Evolutionary conservation across 2,329 filamentous ascomycete genomes (phyloP).

Genomic region (Pezicula carpinea): DNA sequence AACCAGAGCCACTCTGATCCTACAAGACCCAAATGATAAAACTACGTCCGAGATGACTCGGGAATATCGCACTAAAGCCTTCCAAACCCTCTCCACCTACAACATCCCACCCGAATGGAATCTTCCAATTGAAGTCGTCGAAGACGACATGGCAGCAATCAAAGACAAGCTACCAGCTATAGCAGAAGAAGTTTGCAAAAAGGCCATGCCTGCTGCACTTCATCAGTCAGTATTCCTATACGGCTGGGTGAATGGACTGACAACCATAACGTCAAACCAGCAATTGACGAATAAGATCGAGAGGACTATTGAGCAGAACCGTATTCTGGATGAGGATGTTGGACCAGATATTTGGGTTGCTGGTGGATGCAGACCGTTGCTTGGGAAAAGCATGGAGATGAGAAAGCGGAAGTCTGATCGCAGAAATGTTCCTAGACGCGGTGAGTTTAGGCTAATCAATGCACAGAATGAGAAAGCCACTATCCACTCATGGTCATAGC

Average conservation of each 20-base stretch:
- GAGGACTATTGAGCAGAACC: slow-evolving; percentile 47
- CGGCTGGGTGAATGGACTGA: slow-evolving; percentile 54
- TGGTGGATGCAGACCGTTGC: slow-evolving; percentile 59
- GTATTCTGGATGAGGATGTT: slow-evolving; percentile 40
- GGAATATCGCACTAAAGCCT: slow-evolving; percentile 26
- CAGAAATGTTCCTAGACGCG: too few relatives aligned
- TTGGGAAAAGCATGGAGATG: slow-evolving; percentile 56
- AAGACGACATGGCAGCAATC: slow-evolving; percentile 35
- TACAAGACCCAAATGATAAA: slow-evolving; percentile 30
- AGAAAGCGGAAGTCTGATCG: too few relatives aligned
- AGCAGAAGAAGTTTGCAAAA: slow-evolving; percentile 36
- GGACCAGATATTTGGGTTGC: slow-evolving; percentile 63
- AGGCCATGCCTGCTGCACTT: slow-evolving; percentile 35
- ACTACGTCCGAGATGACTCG: slow-evolving; percentile 12
- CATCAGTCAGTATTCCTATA: slow-evolving; percentile 66
- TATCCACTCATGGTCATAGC: too few relatives aligned
- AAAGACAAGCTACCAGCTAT: slow-evolving; percentile 39
- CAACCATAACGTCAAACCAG: slow-evolving; percentile 64
- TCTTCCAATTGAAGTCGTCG: slow-evolving; percentile 53
- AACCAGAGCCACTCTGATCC: slow-evolving; percentile 47
- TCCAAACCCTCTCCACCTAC: slow-evolving; percentile 47
- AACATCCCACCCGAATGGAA: slow-evolving; percentile 45
- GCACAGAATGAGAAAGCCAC: too few relatives aligned
- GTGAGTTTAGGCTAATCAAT: too few relatives aligned
- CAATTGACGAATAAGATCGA: slow-evolving; percentile 60